Evolutionary conservation across 164 flowering plant genomes (phyloP).

Genomic region (Houttuynia cordata): DNA sequence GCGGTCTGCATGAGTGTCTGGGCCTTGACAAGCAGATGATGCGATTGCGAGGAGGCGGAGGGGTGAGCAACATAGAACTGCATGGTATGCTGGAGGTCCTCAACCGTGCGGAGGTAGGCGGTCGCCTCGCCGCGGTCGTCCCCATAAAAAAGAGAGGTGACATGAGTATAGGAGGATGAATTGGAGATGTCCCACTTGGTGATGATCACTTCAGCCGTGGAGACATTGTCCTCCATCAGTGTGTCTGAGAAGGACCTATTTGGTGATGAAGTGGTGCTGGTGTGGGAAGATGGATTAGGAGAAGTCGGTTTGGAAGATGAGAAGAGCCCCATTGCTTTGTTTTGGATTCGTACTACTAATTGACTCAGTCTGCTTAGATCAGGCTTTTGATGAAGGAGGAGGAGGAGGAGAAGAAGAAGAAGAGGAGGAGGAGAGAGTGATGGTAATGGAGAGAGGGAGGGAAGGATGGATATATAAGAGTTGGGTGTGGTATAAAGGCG

Average conservation of each 20-base stretch:
- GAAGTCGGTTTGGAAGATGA: background rate
- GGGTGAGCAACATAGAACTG: conserved; percentile 23
- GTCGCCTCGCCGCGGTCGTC: conserved; percentile 43
- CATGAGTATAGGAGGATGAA: too few species aligned
- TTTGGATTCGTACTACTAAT: too few species aligned
- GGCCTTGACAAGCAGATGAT: conserved; percentile 19
- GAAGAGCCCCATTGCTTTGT: background rate
- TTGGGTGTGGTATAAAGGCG: too few species aligned
- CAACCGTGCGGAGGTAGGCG: conserved; percentile 33
- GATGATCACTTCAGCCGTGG: conserved; percentile 31
- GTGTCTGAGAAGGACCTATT: conserved; percentile 20
- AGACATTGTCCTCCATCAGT: conserved; percentile 27
- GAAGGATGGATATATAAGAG: too few species aligned
- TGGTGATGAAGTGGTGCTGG: background rate
- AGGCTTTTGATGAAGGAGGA: too few species aligned
- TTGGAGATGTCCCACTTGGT: conserved; percentile 45
- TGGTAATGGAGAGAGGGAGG: too few species aligned
- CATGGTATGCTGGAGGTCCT: conserved; percentile 54
- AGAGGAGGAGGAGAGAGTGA: too few species aligned
- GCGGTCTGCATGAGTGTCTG: conserved; percentile 52
- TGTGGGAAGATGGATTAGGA: background rate
- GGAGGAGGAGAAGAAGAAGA: too few species aligned
- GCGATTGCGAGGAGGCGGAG: conserved; percentile 17
- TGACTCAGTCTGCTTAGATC: too few species aligned
- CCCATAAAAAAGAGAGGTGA: conserved; percentile 43